A percentile compares a stretch with the other conserved stretches of the same genome.
These are phyloP conservation scores for Populus simonii DNA, from an alignment of 345 rosid species.

Conservation along the genomic window DNA sequence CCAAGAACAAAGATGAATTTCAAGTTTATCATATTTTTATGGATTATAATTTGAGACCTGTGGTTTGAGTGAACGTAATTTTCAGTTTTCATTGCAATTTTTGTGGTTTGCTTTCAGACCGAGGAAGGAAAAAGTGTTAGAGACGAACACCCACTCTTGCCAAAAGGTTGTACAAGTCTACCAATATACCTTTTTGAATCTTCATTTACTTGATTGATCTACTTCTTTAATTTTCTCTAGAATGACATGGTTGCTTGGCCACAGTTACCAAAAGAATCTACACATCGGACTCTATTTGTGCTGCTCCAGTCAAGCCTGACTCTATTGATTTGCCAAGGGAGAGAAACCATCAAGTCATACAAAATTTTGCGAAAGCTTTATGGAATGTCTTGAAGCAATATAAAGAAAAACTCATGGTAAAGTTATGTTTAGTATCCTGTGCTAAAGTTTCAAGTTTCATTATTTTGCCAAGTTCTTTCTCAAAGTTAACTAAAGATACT, in stretches of 20 bases:
- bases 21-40: too few relatives aligned
- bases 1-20: too few relatives aligned
- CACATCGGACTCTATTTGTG: constrained; percentile 18
- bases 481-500: background rate
- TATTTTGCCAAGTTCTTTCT: background rate
- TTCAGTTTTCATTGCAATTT: background rate
- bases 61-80: background rate
- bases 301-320: constrained; percentile 16
- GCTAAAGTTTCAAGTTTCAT: background rate
- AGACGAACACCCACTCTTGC: constrained; percentile 22
- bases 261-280: constrained; percentile 26
- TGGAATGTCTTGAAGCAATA: constrained; percentile 80
- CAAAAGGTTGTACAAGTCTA: constrained; percentile 32
- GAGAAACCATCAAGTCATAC: constrained; percentile 49
- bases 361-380: constrained; percentile 64
- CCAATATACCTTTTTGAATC: too few relatives aligned
- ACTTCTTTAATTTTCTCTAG: background rate
- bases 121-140: constrained; percentile 31
- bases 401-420: constrained; percentile 68
- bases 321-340: constrained; percentile 31
- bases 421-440: background rate
- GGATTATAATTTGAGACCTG: too few relatives aligned
- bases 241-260: constrained; percentile 8
- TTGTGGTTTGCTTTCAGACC: constrained; percentile 33
- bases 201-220: background rate